phyloP scores from a whole-genome alignment of 371 early-diverging fungal genomes.

The Amoeboaphelidium protococcarum region DNA sequence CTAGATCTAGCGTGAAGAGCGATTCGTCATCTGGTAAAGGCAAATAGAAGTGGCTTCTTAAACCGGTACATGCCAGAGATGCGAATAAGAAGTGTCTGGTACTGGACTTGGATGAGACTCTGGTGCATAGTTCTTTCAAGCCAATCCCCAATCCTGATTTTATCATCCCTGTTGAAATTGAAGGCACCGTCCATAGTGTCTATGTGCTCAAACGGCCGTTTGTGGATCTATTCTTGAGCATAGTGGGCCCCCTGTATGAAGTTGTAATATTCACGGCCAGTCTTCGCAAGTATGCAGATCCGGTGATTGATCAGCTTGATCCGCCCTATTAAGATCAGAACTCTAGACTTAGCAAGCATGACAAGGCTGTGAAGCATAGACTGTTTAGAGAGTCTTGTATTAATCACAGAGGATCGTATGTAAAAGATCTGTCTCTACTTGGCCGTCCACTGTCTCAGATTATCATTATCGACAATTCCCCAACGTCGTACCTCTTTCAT shows the following conservation, averaged over 20 bases:
- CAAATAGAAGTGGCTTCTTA: not conserved
- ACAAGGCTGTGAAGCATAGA: conserved; percentile 54
- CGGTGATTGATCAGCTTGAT: conserved; percentile 80
- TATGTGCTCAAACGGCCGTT: conserved; percentile 87
- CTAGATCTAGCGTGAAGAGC: no score
- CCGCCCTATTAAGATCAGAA: no score
- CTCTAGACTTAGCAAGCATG: no score
- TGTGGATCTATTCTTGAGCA: conserved; percentile 65
- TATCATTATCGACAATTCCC: conserved; percentile 73
- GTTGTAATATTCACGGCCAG: conserved; percentile 88
- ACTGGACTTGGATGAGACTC: conserved; percentile 86
- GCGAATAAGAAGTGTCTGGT: conserved; percentile 53
- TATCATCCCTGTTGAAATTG: conserved; percentile 66
- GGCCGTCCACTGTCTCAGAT: conserved; percentile 53
- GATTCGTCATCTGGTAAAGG: no score
- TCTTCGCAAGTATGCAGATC: conserved; percentile 88
- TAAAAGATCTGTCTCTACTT: conserved; percentile 68
- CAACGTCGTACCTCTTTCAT: conserved; percentile 51
- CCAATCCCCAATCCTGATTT: conserved; percentile 54
- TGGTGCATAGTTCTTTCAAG: conserved; percentile 67
- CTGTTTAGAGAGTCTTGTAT: conserved; percentile 88
- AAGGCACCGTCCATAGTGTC: conserved; percentile 65
- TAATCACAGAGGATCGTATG: conserved; percentile 77
- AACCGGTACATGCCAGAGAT: conserved; percentile 12
- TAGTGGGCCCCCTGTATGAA: conserved; percentile 65